These are phyloP conservation scores for Wickerhamia fluorescens DNA, from an alignment of 805 yeast genomes.

Conservation along the genomic window DNA sequence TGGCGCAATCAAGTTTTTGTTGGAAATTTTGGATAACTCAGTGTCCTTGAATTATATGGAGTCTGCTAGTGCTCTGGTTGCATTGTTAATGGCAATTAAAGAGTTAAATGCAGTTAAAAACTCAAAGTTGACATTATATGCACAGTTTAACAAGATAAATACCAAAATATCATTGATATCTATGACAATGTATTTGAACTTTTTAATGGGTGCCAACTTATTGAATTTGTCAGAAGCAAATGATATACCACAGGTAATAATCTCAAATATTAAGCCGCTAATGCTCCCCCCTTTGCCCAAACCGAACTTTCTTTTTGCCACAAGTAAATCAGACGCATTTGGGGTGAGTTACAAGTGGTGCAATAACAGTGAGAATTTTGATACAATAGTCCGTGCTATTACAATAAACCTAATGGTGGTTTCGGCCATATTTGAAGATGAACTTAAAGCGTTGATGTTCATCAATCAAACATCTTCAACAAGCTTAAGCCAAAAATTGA, in stretches of 20 bases:
- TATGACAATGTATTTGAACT: constrained; percentile 11
- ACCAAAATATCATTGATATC: constrained; percentile 16
- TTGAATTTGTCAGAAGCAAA: constrained; percentile 5
- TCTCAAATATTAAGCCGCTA: constrained; percentile 10
- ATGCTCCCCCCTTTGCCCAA: constrained; percentile 26
- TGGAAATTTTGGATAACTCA: constrained; percentile 19
- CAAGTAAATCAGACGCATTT: constrained; percentile 4
- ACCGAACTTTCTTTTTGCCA: constrained; percentile 12
- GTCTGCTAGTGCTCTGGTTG: constrained; percentile 4
- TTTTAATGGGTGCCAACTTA: constrained; percentile 10
- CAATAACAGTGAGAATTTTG: constrained; percentile 2
- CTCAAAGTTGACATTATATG: constrained; percentile 9
- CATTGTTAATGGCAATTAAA: constrained; percentile 6
- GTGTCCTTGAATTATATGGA: constrained; percentile 7
- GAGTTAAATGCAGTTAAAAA: neutral
- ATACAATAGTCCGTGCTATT: constrained; percentile 5
- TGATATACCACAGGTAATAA: constrained; percentile 7
- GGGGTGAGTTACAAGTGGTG: constrained; percentile 2
- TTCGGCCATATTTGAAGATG: constrained; percentile 8
- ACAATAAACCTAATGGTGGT: constrained; percentile 7
- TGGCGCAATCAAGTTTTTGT: constrained; percentile 7
- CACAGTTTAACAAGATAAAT: constrained; percentile 12
- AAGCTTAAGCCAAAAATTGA: constrained; percentile 7
- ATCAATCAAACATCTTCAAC: constrained; percentile 4
- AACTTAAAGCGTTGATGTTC: constrained; percentile 7